These are phyloP conservation scores for Sporisorium graminicola DNA, from an alignment of 1,284 basidiomycete genomes.

Conservation along the genomic window DNA sequence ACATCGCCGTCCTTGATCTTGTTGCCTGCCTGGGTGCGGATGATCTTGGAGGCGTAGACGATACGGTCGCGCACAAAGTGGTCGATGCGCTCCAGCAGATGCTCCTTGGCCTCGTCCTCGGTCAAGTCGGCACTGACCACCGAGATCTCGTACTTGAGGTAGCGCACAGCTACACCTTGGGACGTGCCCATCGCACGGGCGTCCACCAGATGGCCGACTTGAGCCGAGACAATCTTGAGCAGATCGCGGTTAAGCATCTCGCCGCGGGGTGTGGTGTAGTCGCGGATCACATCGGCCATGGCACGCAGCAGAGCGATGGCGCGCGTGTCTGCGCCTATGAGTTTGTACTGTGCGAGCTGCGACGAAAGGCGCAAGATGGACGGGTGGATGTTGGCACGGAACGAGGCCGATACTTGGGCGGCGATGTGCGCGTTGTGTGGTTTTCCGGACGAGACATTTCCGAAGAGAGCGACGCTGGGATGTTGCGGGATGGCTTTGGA, in stretches of 20 bases:
- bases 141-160: slow-evolving; percentile 96
- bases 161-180: slow-evolving; percentile 92
- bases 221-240: slow-evolving; percentile 72
- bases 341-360: slow-evolving; percentile 61
- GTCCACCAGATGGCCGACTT: slow-evolving; percentile 88
- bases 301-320: slow-evolving; percentile 65
- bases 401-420: slow-evolving; percentile 48
- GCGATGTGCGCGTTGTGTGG: slow-evolving; percentile 46
- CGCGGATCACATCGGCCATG: slow-evolving; percentile 64
- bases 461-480: slow-evolving; percentile 60
- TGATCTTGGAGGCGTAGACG: slow-evolving; percentile 91
- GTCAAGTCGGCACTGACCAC: slow-evolving; percentile 89
- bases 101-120: slow-evolving; percentile 94
- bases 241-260: slow-evolving; percentile 66
- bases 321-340: slow-evolving; percentile 65
- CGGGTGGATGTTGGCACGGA: slow-evolving; percentile 62
- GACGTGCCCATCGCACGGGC: slow-evolving; percentile 93
- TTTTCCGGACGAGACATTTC: slow-evolving; percentile 59
- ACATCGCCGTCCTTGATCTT: slow-evolving; percentile 96
- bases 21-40: slow-evolving; percentile 82
- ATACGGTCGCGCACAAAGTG: slow-evolving; percentile 95
- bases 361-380: slow-evolving; percentile 59
- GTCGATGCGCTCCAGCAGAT: slow-evolving; percentile 86
- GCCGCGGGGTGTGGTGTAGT: slow-evolving; percentile 66
- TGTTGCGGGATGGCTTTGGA: slow-evolving; percentile 32